phyloP scores from a whole-genome alignment of 2,329 filamentous ascomycete species.

The Macrophomina phaseolina region DNA sequence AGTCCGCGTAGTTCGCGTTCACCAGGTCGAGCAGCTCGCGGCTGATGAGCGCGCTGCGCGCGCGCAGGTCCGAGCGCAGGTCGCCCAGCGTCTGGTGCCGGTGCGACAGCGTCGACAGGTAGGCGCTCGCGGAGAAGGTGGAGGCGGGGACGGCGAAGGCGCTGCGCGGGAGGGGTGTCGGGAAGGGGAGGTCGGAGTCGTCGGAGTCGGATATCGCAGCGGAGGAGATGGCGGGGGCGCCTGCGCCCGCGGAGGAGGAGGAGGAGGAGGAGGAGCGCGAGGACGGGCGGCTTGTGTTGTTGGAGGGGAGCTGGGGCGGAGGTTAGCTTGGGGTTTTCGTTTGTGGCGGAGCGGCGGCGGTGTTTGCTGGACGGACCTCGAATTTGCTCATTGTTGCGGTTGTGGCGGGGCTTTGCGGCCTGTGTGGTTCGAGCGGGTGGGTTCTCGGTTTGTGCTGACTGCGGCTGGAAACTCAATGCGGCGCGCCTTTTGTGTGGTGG shows the following conservation, averaged over 20 bases:
- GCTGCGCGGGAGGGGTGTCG: conserved; percentile 77
- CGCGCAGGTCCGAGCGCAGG: conserved; percentile 81
- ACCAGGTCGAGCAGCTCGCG: conserved; percentile 92
- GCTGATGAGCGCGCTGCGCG: conserved; percentile 78
- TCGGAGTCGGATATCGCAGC: background rate
- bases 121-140: conserved; percentile 78
- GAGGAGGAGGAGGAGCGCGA: background rate
- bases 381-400: conserved; percentile 27
- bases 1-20: conserved; percentile 93
- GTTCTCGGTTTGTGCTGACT: too few relatives aligned
- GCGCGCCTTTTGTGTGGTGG: background rate
- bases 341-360: background rate
- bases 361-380: background rate
- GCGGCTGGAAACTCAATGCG: background rate
- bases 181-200: conserved; percentile 44
- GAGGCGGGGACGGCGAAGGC: conserved; percentile 73
- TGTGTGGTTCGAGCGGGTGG: too few relatives aligned
- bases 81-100: conserved; percentile 97
- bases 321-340: background rate
- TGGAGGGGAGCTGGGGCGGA: conserved; percentile 15
- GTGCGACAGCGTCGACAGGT: conserved; percentile 81
- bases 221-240: background rate
- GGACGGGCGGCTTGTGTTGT: background rate
- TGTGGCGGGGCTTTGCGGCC: background rate
- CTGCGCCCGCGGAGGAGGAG: background rate